Evolutionary conservation across 257 asterid species (phyloP).

Genomic region (Scutellaria barbata): DNA sequence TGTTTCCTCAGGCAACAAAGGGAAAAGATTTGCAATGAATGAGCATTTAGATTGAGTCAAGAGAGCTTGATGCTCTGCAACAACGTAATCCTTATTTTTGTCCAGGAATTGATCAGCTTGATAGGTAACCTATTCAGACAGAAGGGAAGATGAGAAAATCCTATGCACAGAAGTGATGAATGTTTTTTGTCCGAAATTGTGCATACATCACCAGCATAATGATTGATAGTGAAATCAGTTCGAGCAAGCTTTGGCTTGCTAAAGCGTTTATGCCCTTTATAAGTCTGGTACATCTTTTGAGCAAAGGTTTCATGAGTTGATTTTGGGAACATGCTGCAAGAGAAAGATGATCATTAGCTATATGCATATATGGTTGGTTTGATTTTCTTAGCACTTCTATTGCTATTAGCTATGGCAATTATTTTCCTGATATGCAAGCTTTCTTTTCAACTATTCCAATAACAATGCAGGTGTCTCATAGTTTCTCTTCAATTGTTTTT

Average conservation of each 20-base stretch:
- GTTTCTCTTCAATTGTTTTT: background rate
- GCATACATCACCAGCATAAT: slow-evolving; percentile 97
- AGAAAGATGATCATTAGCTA: slow-evolving; percentile 41
- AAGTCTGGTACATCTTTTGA: slow-evolving; percentile 96
- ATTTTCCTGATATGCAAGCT: too few species aligned
- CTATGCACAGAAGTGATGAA: slow-evolving; percentile 30
- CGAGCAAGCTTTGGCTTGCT: slow-evolving; percentile 94
- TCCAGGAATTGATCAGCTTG: slow-evolving; percentile 94
- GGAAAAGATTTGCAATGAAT: slow-evolving; percentile 80
- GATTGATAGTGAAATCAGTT: slow-evolving; percentile 85
- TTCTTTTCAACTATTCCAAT: too few species aligned
- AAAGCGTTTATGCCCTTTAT: slow-evolving; percentile 83
- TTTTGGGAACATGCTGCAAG: slow-evolving; percentile 95
- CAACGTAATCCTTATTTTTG: slow-evolving; percentile 92
- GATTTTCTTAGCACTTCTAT: background rate
- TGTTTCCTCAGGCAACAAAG: slow-evolving; percentile 72
- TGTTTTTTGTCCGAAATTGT: background rate
- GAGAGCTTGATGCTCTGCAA: slow-evolving; percentile 95
- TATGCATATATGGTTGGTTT: background rate
- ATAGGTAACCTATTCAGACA: slow-evolving; percentile 73
- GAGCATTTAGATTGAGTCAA: slow-evolving; percentile 73
- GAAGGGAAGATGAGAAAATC: slow-evolving; percentile 34
- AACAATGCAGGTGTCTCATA: too few species aligned
- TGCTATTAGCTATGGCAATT: too few species aligned
- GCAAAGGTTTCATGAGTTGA: slow-evolving; percentile 96